phyloP scores from a whole-genome alignment of 306 rosid species.

The Vicia villosa region DNA sequence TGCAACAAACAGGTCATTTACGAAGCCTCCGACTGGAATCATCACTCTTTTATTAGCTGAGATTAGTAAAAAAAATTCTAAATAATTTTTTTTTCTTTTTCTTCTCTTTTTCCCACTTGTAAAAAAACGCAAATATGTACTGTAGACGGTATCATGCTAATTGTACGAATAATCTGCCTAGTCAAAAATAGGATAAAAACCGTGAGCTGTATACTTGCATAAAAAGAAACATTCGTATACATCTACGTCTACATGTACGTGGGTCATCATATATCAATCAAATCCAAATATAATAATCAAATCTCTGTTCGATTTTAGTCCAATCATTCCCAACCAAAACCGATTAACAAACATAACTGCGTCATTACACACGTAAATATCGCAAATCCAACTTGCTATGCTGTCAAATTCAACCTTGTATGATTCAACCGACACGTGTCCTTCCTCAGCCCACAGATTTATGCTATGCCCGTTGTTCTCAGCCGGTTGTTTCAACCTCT shows the following conservation, averaged over 20 bases:
- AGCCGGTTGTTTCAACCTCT: conserved; percentile 41
- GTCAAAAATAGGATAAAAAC: background rate
- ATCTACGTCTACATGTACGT: background rate
- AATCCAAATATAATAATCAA: background rate
- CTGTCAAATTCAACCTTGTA: too few species aligned
- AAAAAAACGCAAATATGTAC: too few species aligned
- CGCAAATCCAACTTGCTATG: background rate
- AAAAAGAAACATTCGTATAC: too few species aligned
- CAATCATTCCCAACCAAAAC: background rate
- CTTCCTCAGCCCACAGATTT: background rate
- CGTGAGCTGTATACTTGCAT: background rate
- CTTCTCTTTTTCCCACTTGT: too few species aligned
- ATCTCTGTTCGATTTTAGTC: background rate
- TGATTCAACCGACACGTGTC: conserved; percentile 30
- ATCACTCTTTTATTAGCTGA: too few species aligned
- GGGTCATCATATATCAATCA: background rate
- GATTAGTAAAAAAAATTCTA: too few species aligned
- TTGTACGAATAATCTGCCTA: too few species aligned
- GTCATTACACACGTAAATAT: background rate
- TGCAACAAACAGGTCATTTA: too few species aligned
- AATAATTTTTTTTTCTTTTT: too few species aligned
- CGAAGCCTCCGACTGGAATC: too few species aligned
- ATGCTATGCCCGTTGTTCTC: background rate
- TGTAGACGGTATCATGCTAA: too few species aligned
- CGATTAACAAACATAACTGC: background rate